Evolutionary conservation across 306 rosid genomes (phyloP).

Genomic region (Ormosia emarginata): DNA sequence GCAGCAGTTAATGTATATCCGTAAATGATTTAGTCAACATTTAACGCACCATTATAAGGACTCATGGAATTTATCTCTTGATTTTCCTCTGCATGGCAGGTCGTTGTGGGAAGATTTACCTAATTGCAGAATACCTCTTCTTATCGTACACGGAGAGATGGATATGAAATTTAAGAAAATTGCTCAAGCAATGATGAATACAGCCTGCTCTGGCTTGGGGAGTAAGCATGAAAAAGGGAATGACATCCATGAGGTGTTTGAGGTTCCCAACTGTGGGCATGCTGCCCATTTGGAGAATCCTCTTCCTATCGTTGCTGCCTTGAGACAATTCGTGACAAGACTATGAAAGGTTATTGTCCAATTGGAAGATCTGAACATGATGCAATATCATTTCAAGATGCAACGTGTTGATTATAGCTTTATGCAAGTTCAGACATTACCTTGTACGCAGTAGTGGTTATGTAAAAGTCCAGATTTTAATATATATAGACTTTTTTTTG

Average conservation of each 20-base stretch:
- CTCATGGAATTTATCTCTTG: not conserved
- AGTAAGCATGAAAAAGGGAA: conserved; percentile 15
- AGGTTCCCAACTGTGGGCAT: conserved; percentile 77
- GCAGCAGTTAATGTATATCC: not conserved
- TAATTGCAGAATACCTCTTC: conserved; percentile 62
- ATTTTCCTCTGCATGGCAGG: conserved; percentile 37
- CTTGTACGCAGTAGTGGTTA: not conserved
- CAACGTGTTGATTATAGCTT: not conserved
- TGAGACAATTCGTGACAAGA: conserved; percentile 50
- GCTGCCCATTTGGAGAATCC: conserved; percentile 94
- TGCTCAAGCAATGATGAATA: conserved; percentile 51
- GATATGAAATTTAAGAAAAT: conserved; percentile 74
- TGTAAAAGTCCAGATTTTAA: not conserved
- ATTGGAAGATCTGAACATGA: not conserved
- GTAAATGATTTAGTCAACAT: not conserved
- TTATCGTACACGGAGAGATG: conserved; percentile 71
- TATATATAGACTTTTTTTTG: not conserved
- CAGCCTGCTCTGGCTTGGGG: conserved; percentile 24
- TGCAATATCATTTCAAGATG: not conserved
- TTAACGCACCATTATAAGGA: not conserved
- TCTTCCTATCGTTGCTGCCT: conserved; percentile 58
- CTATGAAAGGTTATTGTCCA: conserved; percentile 11
- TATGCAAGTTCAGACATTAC: not conserved
- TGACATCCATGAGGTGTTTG: conserved; percentile 49
- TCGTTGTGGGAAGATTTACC: conserved; percentile 83